Percentiles rank a stretch among this genome's conserved stretches.
Evolutionary conservation across 176 grass and related monocot genomes (phyloP).

Genomic region (Aegilops longissima): DNA sequence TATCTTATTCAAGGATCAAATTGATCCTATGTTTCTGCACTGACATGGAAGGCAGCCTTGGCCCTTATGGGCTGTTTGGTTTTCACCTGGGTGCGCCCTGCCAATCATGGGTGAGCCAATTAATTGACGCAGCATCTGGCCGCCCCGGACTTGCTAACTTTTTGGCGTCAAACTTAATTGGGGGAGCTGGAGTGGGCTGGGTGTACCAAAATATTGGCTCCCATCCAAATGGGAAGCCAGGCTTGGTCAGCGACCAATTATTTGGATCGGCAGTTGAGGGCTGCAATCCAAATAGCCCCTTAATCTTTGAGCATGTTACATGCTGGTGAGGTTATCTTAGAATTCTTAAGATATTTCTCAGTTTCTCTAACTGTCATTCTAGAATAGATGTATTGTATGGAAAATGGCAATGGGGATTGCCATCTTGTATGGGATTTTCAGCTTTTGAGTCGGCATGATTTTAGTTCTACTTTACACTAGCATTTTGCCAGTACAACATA

Average conservation of each 20-base stretch:
- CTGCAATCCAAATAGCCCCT: too few species aligned
- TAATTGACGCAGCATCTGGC: too few species aligned
- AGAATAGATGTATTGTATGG: not conserved
- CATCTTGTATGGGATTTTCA: not conserved
- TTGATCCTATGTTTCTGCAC: not conserved
- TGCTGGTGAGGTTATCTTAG: slow-evolving; percentile 7
- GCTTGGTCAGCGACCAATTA: too few species aligned
- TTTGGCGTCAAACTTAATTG: too few species aligned
- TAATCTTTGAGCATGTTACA: slow-evolving; percentile 7
- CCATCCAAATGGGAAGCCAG: too few species aligned
- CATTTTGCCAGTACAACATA: not conserved
- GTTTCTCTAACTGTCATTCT: not conserved
- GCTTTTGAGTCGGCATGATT: not conserved
- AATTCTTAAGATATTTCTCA: not conserved
- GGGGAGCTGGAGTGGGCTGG: too few species aligned
- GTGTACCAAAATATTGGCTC: too few species aligned
- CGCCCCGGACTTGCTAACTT: too few species aligned
- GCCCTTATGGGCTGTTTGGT: too few species aligned
- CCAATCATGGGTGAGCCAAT: too few species aligned
- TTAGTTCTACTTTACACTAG: not conserved
- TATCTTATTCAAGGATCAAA: not conserved
- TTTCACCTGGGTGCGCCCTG: too few species aligned
- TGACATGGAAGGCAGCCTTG: not conserved
- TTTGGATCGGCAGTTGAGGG: too few species aligned
- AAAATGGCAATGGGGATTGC: not conserved